Percentiles rank a stretch among this genome's conserved stretches.
These are phyloP conservation scores for Yamadazyma sp. DNA, from an alignment of 1,139 yeast genomes.

Conservation along the genomic window DNA sequence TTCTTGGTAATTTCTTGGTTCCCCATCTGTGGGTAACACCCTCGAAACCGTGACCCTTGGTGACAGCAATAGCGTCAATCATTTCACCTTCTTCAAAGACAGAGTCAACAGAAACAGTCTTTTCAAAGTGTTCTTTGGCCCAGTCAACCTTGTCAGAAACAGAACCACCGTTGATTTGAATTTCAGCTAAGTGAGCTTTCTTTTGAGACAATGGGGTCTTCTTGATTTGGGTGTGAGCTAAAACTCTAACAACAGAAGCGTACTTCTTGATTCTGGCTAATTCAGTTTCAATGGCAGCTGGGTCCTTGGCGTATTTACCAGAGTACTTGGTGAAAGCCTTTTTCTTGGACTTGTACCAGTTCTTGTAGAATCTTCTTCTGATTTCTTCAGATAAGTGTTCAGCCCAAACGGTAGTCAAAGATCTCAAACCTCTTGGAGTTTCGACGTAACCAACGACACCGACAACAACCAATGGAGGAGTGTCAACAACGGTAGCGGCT, in stretches of 20 bases:
- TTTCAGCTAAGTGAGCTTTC: constrained; percentile 99
- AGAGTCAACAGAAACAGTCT: constrained; percentile 92
- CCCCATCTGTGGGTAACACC: constrained; percentile 99
- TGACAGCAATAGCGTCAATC: constrained; percentile 98
- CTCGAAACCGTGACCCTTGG: constrained; percentile 99
- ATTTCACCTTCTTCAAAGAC: constrained; percentile 98
- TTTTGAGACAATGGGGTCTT: constrained; percentile 98
- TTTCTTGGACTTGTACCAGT: constrained; percentile 99
- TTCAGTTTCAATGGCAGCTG: constrained; percentile 90
- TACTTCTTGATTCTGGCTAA: constrained; percentile 98
- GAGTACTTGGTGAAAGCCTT: constrained; percentile 99
- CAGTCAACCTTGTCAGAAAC: constrained; percentile 95
- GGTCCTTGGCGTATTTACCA: constrained; percentile 93
- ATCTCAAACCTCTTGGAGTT: constrained; percentile 99
- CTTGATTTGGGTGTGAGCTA: constrained; percentile 99
- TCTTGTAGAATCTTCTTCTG: constrained; percentile 99
- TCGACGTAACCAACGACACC: constrained; percentile 99
- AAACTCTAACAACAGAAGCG: constrained; percentile 98
- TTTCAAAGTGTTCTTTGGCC: constrained; percentile 99
- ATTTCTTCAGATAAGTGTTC: constrained; percentile 99
- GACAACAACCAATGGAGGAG: constrained; percentile 98
- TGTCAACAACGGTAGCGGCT: constrained; percentile 98
- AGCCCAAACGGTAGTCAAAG: constrained; percentile 99
- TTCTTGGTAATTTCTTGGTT: constrained; percentile 99
- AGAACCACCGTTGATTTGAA: constrained; percentile 99